Conservation (phyloP, 371 early-diverging fungal genomes). For the Rhizopus sp. region DNA sequence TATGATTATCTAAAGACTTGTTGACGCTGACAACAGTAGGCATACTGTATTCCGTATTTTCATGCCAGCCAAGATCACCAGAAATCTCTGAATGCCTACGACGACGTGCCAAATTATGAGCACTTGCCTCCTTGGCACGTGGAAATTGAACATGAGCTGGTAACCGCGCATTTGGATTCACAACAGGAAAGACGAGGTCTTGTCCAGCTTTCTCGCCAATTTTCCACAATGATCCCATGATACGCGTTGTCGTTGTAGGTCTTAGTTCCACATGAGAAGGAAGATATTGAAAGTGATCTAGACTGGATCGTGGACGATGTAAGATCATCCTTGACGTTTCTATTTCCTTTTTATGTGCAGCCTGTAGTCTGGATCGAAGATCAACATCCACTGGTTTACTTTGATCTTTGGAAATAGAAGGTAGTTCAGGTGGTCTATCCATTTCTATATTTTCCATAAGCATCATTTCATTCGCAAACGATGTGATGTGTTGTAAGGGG, state of each 20-base stretch:
- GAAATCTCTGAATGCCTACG: no score
- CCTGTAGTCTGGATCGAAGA: constrained; percentile 3
- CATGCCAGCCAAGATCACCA: no score
- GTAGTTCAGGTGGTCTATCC: no score
- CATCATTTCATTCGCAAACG: no score
- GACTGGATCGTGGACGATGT: neutral
- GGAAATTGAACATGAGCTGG: neutral
- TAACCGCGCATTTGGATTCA: neutral
- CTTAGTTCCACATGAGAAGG: neutral
- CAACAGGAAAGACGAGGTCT: neutral
- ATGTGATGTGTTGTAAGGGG: no score
- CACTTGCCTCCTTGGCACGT: neutral
- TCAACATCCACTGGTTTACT: no score
- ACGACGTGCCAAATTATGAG: neutral
- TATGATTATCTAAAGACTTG: neutral
- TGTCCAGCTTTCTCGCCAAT: constrained; percentile 1
- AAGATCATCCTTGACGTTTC: constrained; percentile 1
- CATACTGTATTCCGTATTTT: neutral
- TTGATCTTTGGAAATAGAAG: no score
- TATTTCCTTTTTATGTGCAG: constrained; percentile 16
- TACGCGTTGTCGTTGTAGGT: constrained; percentile 16
- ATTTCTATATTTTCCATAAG: no score
- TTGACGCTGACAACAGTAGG: neutral
- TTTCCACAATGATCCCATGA: constrained; percentile 6
- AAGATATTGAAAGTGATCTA: constrained; percentile 10